Evolutionary conservation across 768 basidiomycete genomes (phyloP).

Genomic region (Mycena capillaripes): DNA sequence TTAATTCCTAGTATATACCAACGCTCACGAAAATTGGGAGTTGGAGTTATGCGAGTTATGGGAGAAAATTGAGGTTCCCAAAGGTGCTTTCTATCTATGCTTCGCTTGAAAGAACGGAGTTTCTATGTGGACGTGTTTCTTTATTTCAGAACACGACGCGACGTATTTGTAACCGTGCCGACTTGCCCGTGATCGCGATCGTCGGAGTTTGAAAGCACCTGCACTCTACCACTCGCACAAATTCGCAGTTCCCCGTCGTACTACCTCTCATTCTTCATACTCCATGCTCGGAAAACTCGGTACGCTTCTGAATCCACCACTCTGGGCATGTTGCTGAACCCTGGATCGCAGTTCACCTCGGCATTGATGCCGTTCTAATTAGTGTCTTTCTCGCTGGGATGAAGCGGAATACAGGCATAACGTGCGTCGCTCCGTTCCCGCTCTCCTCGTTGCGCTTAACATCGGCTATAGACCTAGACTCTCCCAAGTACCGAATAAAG

Average conservation of each 20-base stretch:
- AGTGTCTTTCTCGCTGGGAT: constrained; percentile 81
- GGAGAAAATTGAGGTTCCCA: too few species aligned
- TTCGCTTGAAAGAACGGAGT: too few species aligned
- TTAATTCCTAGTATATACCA: too few species aligned
- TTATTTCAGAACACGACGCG: neutral
- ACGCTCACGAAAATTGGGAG: too few species aligned
- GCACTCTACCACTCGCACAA: neutral
- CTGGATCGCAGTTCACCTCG: constrained; percentile 66
- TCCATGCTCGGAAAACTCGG: constrained; percentile 75
- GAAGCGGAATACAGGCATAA: constrained; percentile 76
- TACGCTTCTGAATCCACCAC: constrained; percentile 37
- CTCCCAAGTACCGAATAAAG: constrained; percentile 87
- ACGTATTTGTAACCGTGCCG: neutral
- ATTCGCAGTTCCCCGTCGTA: neutral
- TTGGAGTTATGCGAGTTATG: too few species aligned
- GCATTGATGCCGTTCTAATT: constrained; percentile 84
- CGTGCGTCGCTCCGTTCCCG: constrained; percentile 64
- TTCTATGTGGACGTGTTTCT: too few species aligned
- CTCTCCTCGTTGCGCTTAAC: neutral
- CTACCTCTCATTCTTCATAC: neutral
- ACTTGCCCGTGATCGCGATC: constrained; percentile 13
- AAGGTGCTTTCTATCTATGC: too few species aligned
- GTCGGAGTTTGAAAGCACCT: constrained; percentile 26
- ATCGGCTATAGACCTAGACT: constrained; percentile 73
- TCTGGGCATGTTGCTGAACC: neutral